A percentile compares a stretch with the other conserved stretches of the same genome.
Conservation (phyloP, 257 asterid species). For the Solanum etuberosum region DNA sequence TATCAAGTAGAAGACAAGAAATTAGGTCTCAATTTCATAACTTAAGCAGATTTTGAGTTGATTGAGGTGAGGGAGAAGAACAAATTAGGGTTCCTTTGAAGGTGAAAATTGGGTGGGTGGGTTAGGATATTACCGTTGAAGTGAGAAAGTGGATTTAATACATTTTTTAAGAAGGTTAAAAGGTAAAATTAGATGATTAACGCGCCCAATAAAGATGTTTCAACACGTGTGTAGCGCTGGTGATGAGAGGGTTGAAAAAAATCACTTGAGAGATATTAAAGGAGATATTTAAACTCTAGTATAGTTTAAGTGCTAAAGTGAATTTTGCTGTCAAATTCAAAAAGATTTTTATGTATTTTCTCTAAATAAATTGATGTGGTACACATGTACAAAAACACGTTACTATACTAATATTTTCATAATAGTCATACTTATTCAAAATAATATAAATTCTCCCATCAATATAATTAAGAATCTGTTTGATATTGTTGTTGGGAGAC, state of each 20-base stretch:
- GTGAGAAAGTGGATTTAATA: no score
- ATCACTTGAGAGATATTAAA: background rate
- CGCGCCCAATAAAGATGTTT: no score
- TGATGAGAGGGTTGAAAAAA: background rate
- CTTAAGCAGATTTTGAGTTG: background rate
- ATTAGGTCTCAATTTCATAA: background rate
- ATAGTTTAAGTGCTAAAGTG: background rate
- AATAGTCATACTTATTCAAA: background rate
- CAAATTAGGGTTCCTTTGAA: background rate
- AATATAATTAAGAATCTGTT: no score
- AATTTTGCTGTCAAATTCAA: no score
- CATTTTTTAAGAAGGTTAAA: background rate
- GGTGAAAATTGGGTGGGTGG: background rate
- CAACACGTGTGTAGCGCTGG: background rate
- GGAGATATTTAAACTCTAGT: background rate
- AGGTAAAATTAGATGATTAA: background rate
- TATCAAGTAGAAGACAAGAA: no score
- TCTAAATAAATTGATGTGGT: background rate
- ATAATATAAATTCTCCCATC: no score
- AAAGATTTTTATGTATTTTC: background rate
- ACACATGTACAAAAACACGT: background rate
- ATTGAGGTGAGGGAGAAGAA: background rate
- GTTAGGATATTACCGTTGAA: background rate
- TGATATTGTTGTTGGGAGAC: no score
- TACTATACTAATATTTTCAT: background rate